A percentile compares a stretch with the other conserved stretches of the same genome.
Evolutionary conservation across 148 eudicot genomes (phyloP).

Genomic region (Bassia scoparia): DNA sequence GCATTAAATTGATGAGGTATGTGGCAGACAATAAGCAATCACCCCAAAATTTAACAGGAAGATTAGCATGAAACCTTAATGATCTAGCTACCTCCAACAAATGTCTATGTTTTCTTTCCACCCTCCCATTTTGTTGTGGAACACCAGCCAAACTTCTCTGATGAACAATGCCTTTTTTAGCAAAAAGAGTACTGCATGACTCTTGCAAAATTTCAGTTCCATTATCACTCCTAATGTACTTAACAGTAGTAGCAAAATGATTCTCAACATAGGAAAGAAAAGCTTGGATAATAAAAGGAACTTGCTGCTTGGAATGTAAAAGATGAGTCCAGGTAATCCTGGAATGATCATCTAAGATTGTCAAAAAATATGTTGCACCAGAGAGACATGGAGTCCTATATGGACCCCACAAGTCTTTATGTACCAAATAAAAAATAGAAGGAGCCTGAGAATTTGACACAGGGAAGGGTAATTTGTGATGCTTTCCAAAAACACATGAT

Average conservation of each 20-base stretch:
- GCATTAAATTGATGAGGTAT: background rate
- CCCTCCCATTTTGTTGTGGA: background rate
- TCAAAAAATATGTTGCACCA: background rate
- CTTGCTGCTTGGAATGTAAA: background rate
- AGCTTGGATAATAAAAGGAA: background rate
- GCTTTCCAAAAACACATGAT: background rate
- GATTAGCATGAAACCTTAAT: background rate
- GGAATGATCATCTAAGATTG: background rate
- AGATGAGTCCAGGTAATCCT: background rate
- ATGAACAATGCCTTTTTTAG: background rate
- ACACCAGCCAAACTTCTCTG: background rate
- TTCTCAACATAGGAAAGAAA: background rate
- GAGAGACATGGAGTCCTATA: background rate
- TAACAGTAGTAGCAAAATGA: background rate
- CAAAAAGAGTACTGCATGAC: background rate
- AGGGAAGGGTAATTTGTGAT: background rate
- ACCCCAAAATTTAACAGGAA: background rate
- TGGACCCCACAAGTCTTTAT: background rate
- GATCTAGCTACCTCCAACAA: background rate
- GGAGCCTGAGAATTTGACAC: background rate
- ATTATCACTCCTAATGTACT: background rate
- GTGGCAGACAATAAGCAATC: background rate
- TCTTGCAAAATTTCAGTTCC: background rate
- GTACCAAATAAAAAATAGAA: background rate
- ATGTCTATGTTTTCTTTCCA: background rate